phyloP scores from a whole-genome alignment of 208 protist species.

The Crithidia expoeki region DNA sequence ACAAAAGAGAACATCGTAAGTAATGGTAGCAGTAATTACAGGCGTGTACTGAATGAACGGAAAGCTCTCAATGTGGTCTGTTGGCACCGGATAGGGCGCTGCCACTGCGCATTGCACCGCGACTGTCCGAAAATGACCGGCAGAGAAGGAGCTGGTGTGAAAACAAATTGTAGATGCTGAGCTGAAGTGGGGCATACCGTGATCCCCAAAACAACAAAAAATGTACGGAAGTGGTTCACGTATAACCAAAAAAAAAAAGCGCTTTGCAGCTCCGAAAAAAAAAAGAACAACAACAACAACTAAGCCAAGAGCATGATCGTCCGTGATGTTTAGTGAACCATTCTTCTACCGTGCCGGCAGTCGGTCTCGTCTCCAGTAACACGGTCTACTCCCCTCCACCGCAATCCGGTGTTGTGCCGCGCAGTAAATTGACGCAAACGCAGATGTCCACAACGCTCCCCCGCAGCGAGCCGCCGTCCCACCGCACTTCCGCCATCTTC shows the following conservation, averaged over 20 bases:
- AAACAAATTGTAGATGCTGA: too few species aligned
- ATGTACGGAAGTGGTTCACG: background rate
- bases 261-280: too few species aligned
- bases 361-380: background rate
- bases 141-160: too few species aligned
- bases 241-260: background rate
- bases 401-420: background rate
- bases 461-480: slow-evolving; percentile 10
- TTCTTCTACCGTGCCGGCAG: background rate
- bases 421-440: slow-evolving; percentile 47
- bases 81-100: too few species aligned
- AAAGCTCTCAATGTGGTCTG: too few species aligned
- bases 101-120: too few species aligned
- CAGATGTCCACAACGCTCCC: slow-evolving; percentile 38
- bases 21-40: too few species aligned
- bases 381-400: background rate
- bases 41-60: too few species aligned
- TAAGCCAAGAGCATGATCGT: background rate
- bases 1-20: too few species aligned
- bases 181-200: too few species aligned
- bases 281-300: background rate
- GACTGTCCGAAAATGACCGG: too few species aligned
- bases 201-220: too few species aligned
- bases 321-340: background rate
- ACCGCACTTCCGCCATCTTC: slow-evolving; percentile 4